Conservation (phyloP, 2,329 filamentous ascomycete species). For the Coniochaeta prunicola region DNA sequence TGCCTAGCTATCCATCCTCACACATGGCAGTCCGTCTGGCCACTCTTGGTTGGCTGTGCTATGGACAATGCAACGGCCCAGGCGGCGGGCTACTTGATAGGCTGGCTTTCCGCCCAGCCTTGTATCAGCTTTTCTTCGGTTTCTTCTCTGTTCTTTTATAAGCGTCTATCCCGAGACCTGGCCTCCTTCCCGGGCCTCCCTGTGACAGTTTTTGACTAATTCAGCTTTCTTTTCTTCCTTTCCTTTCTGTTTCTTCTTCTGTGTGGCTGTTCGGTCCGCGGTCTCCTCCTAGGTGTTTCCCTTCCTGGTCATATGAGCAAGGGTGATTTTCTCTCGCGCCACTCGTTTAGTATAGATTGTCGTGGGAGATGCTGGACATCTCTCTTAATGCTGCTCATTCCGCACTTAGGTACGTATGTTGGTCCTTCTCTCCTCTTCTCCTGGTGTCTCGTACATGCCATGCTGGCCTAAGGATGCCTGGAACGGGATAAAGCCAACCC, state of each 20-base stretch:
- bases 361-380: slow-evolving; percentile 19
- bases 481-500: background rate
- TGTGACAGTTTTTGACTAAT: background rate
- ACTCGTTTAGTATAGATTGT: background rate
- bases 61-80: background rate
- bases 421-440: background rate
- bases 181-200: background rate
- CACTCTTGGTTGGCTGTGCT: background rate
- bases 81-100: background rate
- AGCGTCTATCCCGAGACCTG: background rate
- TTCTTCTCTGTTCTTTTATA: background rate
- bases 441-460: background rate
- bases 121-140: slow-evolving; percentile 1
- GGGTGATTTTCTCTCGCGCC: background rate
- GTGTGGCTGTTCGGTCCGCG: background rate
- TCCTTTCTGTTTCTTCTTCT: background rate
- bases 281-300: background rate
- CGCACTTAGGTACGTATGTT: slow-evolving; percentile 6
- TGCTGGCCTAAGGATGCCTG: background rate
- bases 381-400: slow-evolving; percentile 16
- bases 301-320: background rate
- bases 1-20: background rate
- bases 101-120: background rate
- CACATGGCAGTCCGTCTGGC: background rate
- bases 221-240: background rate